These are phyloP conservation scores for Lactifluus rugatus DNA, from an alignment of 768 basidiomycete genomes.

Conservation along the genomic window DNA sequence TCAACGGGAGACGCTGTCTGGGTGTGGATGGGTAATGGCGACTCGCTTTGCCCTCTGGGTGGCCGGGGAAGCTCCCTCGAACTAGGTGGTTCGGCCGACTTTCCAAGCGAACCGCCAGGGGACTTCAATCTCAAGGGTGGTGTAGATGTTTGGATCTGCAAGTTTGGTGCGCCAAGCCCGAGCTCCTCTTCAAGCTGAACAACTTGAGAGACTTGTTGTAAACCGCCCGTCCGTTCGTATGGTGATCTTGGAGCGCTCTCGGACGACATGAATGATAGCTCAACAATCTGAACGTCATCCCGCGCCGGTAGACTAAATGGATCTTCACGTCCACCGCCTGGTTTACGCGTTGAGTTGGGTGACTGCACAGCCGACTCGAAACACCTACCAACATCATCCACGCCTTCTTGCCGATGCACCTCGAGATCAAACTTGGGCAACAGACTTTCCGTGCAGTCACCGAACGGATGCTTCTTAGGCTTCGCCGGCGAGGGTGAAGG, in stretches of 20 bases:
- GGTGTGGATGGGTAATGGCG: neutral
- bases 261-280: constrained; percentile 24
- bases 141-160: constrained; percentile 12
- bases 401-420: constrained; percentile 8
- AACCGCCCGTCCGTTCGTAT: constrained; percentile 23
- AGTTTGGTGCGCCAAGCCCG: constrained; percentile 14
- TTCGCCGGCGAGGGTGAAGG: constrained; percentile 42
- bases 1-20: neutral
- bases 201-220: constrained; percentile 30
- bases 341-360: neutral
- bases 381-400: constrained; percentile 5
- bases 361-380: neutral
- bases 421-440: constrained; percentile 29
- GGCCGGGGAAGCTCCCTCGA: constrained; percentile 16
- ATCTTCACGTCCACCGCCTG: constrained; percentile 25
- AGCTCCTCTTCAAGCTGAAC: constrained; percentile 24
- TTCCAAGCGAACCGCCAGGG: constrained; percentile 1
- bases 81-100: neutral
- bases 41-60: constrained; percentile 13
- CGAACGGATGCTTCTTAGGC: constrained; percentile 5
- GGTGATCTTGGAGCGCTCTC: constrained; percentile 14
- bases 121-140: constrained; percentile 12
- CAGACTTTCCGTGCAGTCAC: constrained; percentile 25
- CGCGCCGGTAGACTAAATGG: constrained; percentile 21
- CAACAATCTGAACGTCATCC: constrained; percentile 26